Percentiles rank a stretch among this genome's conserved stretches.
Conservation (phyloP, 352 stramenopile genomes). For the Phytophthora aleatoria region DNA sequence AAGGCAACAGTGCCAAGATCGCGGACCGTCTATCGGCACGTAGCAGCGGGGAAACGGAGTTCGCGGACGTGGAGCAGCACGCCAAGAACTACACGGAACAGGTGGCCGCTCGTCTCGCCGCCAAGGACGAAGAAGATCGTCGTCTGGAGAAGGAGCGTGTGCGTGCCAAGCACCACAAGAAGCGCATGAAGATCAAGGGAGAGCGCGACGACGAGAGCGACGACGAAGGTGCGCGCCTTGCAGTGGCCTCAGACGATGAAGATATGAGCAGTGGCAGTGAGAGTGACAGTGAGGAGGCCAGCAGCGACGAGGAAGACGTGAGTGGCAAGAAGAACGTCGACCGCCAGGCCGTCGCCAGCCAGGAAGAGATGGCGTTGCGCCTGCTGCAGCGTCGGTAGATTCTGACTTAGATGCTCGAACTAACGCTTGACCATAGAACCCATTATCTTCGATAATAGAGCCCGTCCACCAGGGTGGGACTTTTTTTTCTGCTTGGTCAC, state of each 20-base stretch:
- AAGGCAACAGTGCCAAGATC: slow-evolving; percentile 83
- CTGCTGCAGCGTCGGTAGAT: slow-evolving; percentile 73
- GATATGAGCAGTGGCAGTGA: slow-evolving; percentile 43
- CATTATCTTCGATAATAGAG: slow-evolving; percentile 19
- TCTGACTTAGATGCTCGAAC: slow-evolving; percentile 1
- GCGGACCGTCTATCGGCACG: slow-evolving; percentile 65
- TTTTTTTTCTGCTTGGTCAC: slow-evolving; percentile 20
- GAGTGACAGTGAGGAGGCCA: slow-evolving; percentile 23
- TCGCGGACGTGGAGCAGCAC: slow-evolving; percentile 73
- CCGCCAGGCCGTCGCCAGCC: slow-evolving; percentile 53
- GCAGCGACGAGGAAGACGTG: slow-evolving; percentile 38
- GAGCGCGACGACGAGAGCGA: slow-evolving; percentile 60
- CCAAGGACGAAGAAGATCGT: slow-evolving; percentile 83
- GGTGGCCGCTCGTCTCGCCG: slow-evolving; percentile 69
- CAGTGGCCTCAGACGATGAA: slow-evolving; percentile 46
- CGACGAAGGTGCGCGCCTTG: slow-evolving; percentile 36
- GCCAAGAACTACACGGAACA: slow-evolving; percentile 65
- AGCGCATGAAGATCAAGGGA: slow-evolving; percentile 84
- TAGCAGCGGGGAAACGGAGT: slow-evolving; percentile 44
- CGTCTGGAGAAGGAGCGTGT: slow-evolving; percentile 86
- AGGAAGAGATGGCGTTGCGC: slow-evolving; percentile 82
- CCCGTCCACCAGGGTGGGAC: slow-evolving; percentile 5
- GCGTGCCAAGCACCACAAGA: slow-evolving; percentile 90
- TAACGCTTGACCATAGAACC: slow-evolving; percentile 16
- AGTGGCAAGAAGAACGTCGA: slow-evolving; percentile 50